phyloP scores from a whole-genome alignment of 1,284 basidiomycete genomes.

The Paramarasmius palmivorus region DNA sequence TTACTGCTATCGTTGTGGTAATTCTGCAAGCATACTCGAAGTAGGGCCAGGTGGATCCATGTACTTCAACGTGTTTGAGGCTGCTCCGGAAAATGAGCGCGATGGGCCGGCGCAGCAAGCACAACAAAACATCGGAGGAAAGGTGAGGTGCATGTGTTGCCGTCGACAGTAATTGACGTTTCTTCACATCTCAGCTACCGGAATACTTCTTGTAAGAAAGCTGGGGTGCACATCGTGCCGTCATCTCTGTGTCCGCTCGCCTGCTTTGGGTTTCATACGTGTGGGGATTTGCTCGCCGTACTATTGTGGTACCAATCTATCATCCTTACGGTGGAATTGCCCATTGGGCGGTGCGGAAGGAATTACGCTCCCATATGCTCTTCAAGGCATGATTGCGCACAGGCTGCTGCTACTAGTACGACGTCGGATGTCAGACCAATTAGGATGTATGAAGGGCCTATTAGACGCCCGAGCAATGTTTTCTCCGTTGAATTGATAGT shows the following conservation, averaged over 20 bases:
- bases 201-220: conserved; percentile 63
- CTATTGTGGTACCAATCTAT: too few relatives aligned
- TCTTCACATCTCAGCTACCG: conserved; percentile 47
- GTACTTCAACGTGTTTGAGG: conserved; percentile 98
- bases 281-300: background rate
- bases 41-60: conserved; percentile 88
- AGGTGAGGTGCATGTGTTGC: conserved; percentile 41
- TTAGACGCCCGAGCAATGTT: background rate
- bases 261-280: background rate
- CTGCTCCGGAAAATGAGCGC: conserved; percentile 96
- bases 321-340: too few relatives aligned
- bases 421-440: too few relatives aligned
- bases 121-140: conserved; percentile 66
- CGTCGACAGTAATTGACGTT: conserved; percentile 8
- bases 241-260: too few relatives aligned
- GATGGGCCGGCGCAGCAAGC: conserved; percentile 79
- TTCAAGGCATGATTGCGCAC: too few relatives aligned
- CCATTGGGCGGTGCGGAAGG: too few relatives aligned
- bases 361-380: too few relatives aligned
- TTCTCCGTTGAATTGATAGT: background rate
- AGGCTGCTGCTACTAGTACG: too few relatives aligned
- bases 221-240: background rate
- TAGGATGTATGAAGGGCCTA: too few relatives aligned
- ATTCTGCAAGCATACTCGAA: conserved; percentile 95
- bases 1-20: conserved; percentile 98